A percentile compares a stretch with the other conserved stretches of the same genome.
Conservation (phyloP, 2,329 filamentous ascomycete genomes). For the Trichoderma brevicompactum region DNA sequence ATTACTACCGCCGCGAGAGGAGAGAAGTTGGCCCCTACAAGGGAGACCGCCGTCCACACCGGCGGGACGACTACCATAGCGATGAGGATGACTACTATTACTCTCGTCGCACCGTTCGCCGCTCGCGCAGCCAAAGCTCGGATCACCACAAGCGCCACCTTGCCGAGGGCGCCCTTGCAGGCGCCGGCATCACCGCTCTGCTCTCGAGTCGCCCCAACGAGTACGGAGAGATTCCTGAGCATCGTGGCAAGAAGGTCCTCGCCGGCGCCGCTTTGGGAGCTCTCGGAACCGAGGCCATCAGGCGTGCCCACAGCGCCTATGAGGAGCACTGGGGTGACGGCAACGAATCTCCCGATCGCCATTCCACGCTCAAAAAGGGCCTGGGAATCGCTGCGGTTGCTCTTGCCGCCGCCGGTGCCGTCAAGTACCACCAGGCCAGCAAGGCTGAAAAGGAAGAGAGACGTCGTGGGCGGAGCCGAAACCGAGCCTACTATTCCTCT, state of each 20-base stretch:
- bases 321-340: conserved; percentile 55
- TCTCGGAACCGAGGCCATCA: conserved; percentile 63
- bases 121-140: conserved; percentile 56
- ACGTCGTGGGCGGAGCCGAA: conserved; percentile 59
- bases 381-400: conserved; percentile 66
- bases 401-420: conserved; percentile 66
- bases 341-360: conserved; percentile 46
- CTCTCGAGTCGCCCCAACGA: conserved; percentile 58
- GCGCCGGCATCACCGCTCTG: conserved; percentile 64
- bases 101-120: conserved; percentile 51
- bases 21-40: conserved; percentile 50
- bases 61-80: conserved; percentile 50
- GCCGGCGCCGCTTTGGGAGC: conserved; percentile 67
- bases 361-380: conserved; percentile 61
- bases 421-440: conserved; percentile 65
- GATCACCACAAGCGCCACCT: conserved; percentile 59
- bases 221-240: conserved; percentile 54
- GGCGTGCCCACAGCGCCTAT: conserved; percentile 65
- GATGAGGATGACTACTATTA: conserved; percentile 55
- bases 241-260: conserved; percentile 62
- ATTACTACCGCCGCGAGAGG: conserved; percentile 55
- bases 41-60: conserved; percentile 45
- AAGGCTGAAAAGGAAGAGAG: conserved; percentile 64
- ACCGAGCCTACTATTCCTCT: conserved; percentile 50
- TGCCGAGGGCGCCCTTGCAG: conserved; percentile 67